These are phyloP conservation scores for Ustilago trichophora DNA, from an alignment of 1,284 basidiomycete genomes.

Conservation along the genomic window DNA sequence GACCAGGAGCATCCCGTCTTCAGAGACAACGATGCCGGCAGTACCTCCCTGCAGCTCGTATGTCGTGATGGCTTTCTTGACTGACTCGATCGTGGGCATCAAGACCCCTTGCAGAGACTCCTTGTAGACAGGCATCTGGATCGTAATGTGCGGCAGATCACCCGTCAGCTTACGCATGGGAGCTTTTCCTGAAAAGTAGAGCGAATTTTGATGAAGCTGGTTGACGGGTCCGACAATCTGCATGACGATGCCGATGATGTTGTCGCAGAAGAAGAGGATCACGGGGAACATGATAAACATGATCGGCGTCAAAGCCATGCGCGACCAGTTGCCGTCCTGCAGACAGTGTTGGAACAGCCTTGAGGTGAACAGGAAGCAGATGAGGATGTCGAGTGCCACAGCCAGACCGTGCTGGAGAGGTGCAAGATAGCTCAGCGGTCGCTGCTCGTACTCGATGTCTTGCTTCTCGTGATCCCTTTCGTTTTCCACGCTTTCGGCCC, in stretches of 20 bases:
- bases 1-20: slow-evolving; percentile 77
- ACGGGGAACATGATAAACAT: slow-evolving; percentile 75
- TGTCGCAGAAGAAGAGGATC: slow-evolving; percentile 73
- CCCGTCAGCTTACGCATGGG: neutral
- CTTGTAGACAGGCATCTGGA: slow-evolving; percentile 83
- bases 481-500: neutral
- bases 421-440: neutral
- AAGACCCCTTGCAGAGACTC: slow-evolving; percentile 68
- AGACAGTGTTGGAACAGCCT: slow-evolving; percentile 75
- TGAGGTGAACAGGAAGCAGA: slow-evolving; percentile 74
- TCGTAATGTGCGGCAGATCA: slow-evolving; percentile 76
- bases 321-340: slow-evolving; percentile 74
- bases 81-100: slow-evolving; percentile 77
- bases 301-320: slow-evolving; percentile 74
- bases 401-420: slow-evolving; percentile 75
- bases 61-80: slow-evolving; percentile 86
- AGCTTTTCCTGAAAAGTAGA: slow-evolving; percentile 65
- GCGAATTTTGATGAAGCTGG: slow-evolving; percentile 70
- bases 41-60: slow-evolving; percentile 85
- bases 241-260: slow-evolving; percentile 69
- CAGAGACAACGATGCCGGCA: slow-evolving; percentile 78
- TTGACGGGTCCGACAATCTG: slow-evolving; percentile 71
- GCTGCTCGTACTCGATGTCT: neutral
- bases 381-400: slow-evolving; percentile 65
- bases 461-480: neutral